A percentile compares a stretch with the other conserved stretches of the same genome.
Evolutionary conservation across 192 early-diverging fungal genomes (phyloP).

Genomic region (Geranomyces michiganensis): DNA sequence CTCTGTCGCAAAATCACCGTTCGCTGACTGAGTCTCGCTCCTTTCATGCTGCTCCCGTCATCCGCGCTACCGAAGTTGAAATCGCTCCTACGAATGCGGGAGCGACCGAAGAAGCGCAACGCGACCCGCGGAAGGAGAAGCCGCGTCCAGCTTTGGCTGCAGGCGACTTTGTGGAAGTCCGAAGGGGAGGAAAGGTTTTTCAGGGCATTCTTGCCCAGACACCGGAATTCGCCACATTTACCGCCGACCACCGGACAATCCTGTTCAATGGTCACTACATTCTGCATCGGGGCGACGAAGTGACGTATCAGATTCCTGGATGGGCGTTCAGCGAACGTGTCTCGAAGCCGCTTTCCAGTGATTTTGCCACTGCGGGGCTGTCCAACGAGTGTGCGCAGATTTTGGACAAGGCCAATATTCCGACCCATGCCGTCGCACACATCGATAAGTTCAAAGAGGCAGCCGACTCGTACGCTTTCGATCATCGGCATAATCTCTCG

Average conservation of each 20-base stretch:
- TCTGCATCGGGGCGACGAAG: conserved; percentile 20
- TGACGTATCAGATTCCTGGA: conserved; percentile 37
- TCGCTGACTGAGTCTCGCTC: too few species aligned
- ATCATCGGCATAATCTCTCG: background rate
- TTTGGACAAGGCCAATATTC: conserved; percentile 27
- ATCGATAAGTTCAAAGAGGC: conserved; percentile 36
- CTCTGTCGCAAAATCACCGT: too few species aligned
- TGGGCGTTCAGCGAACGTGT: conserved; percentile 35
- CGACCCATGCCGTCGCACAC: conserved; percentile 24
- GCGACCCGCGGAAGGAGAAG: too few species aligned
- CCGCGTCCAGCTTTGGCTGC: too few species aligned
- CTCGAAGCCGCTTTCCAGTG: conserved; percentile 7
- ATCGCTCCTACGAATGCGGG: too few species aligned
- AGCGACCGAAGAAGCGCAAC: too few species aligned
- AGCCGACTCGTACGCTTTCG: conserved; percentile 25
- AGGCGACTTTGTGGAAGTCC: conserved; percentile 48
- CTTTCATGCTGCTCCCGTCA: too few species aligned
- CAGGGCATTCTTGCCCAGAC: conserved; percentile 5
- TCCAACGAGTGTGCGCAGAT: conserved; percentile 18
- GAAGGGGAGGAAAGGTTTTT: conserved; percentile 18
- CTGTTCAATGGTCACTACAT: conserved; percentile 35
- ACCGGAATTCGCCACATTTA: background rate
- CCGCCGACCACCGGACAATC: conserved; percentile 24
- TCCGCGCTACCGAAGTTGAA: too few species aligned
- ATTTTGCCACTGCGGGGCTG: conserved; percentile 23